Base-by-base conservation (phyloP, 352 stramenopile species). In the Phytophthora palmivora region DNA sequence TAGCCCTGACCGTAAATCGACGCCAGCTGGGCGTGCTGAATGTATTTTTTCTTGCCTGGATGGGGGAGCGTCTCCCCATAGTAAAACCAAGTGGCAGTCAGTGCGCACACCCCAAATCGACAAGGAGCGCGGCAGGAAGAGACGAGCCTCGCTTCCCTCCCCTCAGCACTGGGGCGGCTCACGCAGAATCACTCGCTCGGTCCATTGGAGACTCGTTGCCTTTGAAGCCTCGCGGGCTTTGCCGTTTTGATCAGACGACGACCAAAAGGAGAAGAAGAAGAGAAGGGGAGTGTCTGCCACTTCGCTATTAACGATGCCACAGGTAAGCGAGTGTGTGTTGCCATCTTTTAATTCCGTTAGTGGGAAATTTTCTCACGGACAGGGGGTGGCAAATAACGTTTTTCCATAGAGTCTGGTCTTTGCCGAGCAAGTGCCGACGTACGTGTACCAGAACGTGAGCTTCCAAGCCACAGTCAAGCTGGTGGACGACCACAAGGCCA, bases 391-490 rank as follows among this genome's bases (percentile, higher is more conserved):
- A 24, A 55, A 36, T 28, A 34, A 49, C 37, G 15, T 60, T 52
- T 15, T 55, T 33, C 7, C 22, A 21, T 55, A 92, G 82, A 84
- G 63, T 55, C 67, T 92, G 24, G 74, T 76, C 45, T 90, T 92
- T 52, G 65, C 59, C 43, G 68, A 77, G 55, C 67, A 82, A 54
- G 63, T 77, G 58, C 81, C 83, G 6, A 49, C 83, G 50, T 87
- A 79, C 63, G 81, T 88, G 54, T 92, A 86, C 70, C 77, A 76
- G 45, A 77, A 86, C 22, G 71, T 82, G 39, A 76, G 41, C 32
- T 92, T 92, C 55, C 71, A 84, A 39, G 64, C 74, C 16, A 70
- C 50, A 2, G 75, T 92, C 28, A 84, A 84, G 63, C 75, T 92
- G 56, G 78, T 89, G 52, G 76, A 90, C 32, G 67, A 74, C 45